Conservation (phyloP, 192 early-diverging fungal species). For the Entomortierella parvispora region DNA sequence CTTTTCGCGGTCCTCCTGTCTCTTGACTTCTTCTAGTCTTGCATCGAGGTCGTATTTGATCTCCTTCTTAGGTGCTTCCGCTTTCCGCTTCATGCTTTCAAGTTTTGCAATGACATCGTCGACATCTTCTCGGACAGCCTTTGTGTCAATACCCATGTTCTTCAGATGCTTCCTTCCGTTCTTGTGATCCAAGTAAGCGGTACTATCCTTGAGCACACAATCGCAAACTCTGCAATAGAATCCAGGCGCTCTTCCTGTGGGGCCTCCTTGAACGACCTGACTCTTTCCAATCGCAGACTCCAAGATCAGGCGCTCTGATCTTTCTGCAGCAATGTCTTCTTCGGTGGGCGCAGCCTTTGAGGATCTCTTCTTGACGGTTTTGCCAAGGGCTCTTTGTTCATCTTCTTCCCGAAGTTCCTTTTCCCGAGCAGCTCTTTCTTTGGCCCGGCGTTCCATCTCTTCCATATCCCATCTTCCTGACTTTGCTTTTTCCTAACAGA, state of each 20-base stretch:
- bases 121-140: slow-evolving; percentile 80
- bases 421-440: slow-evolving; percentile 64
- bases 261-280: slow-evolving; percentile 74
- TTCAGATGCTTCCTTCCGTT: slow-evolving; percentile 91
- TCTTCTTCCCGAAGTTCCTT: slow-evolving; percentile 58
- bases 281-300: slow-evolving; percentile 83
- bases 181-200: slow-evolving; percentile 91
- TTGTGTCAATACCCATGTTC: slow-evolving; percentile 83
- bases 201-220: slow-evolving; percentile 88
- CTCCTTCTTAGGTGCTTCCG: slow-evolving; percentile 63
- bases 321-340: slow-evolving; percentile 60
- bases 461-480: slow-evolving; percentile 73
- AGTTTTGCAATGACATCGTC: slow-evolving; percentile 82
- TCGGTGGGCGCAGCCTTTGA: slow-evolving; percentile 54
- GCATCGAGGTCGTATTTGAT: slow-evolving; percentile 76
- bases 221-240: slow-evolving; percentile 94
- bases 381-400: slow-evolving; percentile 64
- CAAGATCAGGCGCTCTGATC: slow-evolving; percentile 70
- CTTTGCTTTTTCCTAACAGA: slow-evolving; percentile 29
- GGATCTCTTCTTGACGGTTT: slow-evolving; percentile 37
- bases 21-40: slow-evolving; percentile 68
- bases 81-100: slow-evolving; percentile 74
- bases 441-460: slow-evolving; percentile 74
- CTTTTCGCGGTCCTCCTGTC: slow-evolving; percentile 77
- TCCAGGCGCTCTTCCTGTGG: slow-evolving; percentile 78